These are phyloP conservation scores for Pseudocercospora pini-densiflorae DNA, from an alignment of 2,329 filamentous ascomycete species.

Conservation along the genomic window DNA sequence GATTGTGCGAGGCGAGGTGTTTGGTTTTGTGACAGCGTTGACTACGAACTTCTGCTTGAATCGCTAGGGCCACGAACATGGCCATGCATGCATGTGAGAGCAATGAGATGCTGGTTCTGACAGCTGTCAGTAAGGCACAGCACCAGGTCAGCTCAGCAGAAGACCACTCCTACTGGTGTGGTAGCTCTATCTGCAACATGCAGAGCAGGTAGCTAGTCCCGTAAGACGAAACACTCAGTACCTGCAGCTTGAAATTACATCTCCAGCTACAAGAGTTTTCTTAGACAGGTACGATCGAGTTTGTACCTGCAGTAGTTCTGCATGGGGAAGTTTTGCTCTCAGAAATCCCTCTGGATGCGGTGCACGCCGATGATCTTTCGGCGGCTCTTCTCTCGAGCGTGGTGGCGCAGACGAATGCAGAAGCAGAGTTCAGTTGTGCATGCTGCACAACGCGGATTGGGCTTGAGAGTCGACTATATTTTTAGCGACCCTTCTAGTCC, in stretches of 20 bases:
- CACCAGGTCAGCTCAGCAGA: background rate
- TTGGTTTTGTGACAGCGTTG: background rate
- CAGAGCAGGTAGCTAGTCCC: constrained; percentile 2
- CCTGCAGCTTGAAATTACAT: constrained; percentile 23
- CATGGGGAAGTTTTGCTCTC: constrained; percentile 11
- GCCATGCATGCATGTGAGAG: constrained; percentile 12
- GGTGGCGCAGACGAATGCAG: constrained; percentile 4
- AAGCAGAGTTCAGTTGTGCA: constrained; percentile 18
- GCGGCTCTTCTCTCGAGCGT: background rate
- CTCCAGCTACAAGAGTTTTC: constrained; percentile 11
- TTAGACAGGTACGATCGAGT: background rate
- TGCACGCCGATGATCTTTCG: background rate
- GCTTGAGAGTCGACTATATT: constrained; percentile 2
- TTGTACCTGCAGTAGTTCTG: constrained; percentile 29
- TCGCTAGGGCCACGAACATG: background rate
- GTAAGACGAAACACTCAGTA: constrained; percentile 14
- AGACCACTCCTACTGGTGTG: background rate
- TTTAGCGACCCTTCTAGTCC: constrained; percentile 4
- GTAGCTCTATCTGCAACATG: constrained; percentile 6
- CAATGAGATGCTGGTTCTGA: background rate
- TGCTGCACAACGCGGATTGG: constrained; percentile 3
- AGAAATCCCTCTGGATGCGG: background rate
- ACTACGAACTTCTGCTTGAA: background rate
- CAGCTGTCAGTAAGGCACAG: constrained; percentile 3
- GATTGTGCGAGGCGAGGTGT: background rate